phyloP scores from a whole-genome alignment of 805 yeast genomes.

The Kockiozyma suomiensis region DNA sequence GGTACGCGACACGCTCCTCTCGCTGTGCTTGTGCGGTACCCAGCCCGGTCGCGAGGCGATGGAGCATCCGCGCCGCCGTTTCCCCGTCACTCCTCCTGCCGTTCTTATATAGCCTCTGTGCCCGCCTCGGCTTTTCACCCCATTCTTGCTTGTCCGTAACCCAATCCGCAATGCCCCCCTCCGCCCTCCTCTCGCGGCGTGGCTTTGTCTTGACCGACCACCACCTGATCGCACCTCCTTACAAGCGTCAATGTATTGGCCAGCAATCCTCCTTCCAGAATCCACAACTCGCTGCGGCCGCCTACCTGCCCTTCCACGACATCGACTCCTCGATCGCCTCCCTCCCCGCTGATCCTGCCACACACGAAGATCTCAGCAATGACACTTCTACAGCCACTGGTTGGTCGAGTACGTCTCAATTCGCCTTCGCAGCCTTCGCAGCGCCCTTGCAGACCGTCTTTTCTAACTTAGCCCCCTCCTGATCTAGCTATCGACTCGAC shows the following conservation, averaged over 20 bases:
- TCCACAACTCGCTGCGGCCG: background rate
- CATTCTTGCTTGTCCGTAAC: background rate
- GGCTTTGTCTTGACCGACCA: constrained; percentile 2
- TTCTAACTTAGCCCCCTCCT: background rate
- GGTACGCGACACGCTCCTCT: no score
- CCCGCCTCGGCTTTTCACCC: background rate
- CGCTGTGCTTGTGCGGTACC: background rate
- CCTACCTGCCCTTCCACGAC: background rate
- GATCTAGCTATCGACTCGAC: background rate
- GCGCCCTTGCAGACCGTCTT: background rate
- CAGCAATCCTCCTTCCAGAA: background rate
- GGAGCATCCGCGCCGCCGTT: constrained; percentile 9
- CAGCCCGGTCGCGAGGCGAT: constrained; percentile 1
- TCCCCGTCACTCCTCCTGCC: background rate
- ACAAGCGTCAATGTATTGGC: constrained; percentile 5
- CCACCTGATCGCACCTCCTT: background rate
- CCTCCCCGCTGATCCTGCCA: background rate
- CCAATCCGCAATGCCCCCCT: background rate
- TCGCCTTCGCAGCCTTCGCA: background rate
- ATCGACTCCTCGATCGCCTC: constrained; percentile 2
- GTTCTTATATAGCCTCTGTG: background rate
- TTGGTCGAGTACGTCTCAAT: background rate
- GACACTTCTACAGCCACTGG: background rate
- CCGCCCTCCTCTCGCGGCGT: constrained; percentile 10
- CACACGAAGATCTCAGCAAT: background rate